Base-by-base conservation (phyloP, 2,329 filamentous ascomycete species). In the Talaromyces verruculosus region DNA sequence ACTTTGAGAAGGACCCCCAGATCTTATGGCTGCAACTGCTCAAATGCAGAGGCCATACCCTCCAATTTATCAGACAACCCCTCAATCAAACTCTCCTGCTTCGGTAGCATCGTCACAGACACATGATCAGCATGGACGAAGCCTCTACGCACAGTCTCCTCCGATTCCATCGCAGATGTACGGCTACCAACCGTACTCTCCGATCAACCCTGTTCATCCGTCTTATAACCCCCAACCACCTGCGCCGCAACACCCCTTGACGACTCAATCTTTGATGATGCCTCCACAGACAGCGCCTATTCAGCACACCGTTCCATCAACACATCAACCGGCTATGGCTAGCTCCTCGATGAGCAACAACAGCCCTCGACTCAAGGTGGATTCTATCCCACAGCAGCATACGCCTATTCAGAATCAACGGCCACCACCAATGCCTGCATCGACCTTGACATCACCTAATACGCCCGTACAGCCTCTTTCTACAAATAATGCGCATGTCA, bases 21-120 rank as follows among this genome's bases (percentile, higher is more conserved):
- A 89, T 75, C 82, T 85, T 74, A 90, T 90, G 88, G 87, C 88
- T 69, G 83, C 80, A 68, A 76, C 87, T 71, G 84, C 87, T 71
- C 86, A 87, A 70, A 88, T 89, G 84, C 87, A 87, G 76, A 84
- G 87, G 72, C 85, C 83, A 57, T 97, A 96, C 77, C 93, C 93
- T 72, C 92, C 92, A 67, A 96, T 97, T 76, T 97, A 97, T 77
- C 58, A 64, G 17, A 92, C 97, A 79, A 96, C 93, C 19, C 93
- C 93, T 64, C 93, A 97, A 81, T 96, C 93, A 65, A 96, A 94
- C 79, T 97, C 94, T 64, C 94, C 94, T 59, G 92, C 92, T 45
- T 96, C 93, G 61, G 93, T 97, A 72, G 91, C 93, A 69, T 97
- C 94, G 39, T 90, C 92, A 25, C 92, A 93, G 66, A 86, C 88